These are phyloP conservation scores for Podospora pseudoanserina DNA, from an alignment of 495 filamentous ascomycete species.

Conservation along the genomic window DNA sequence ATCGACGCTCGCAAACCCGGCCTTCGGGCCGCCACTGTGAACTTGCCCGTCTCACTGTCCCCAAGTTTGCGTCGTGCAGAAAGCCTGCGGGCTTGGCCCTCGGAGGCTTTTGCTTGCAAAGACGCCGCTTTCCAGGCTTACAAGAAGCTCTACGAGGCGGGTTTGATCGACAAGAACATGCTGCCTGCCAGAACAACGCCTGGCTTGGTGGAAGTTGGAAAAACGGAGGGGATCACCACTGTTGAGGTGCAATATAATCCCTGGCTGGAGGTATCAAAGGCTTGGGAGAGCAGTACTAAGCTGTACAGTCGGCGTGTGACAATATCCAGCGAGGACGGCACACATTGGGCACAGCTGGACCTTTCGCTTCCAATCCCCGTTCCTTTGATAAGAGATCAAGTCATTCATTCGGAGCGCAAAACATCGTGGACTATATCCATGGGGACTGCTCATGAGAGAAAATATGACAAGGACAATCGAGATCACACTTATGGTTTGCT, in stretches of 20 bases:
- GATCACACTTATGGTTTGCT: conserved; percentile 49
- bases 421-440: conserved; percentile 42
- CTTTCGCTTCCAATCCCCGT: conserved; percentile 45
- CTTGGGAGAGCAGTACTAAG: conserved; percentile 41
- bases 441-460: conserved; percentile 1
- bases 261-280: conserved; percentile 58
- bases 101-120: conserved; percentile 70
- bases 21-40: conserved; percentile 55
- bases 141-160: conserved; percentile 60
- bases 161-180: conserved; percentile 74
- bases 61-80: conserved; percentile 53
- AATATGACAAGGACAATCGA: conserved; percentile 21
- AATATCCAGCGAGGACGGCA: conserved; percentile 31
- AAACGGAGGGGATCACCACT: conserved; percentile 44
- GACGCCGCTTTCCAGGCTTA: conserved; percentile 88
- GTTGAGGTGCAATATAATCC: conserved; percentile 61
- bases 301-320: conserved; percentile 32
- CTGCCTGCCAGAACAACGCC: conserved; percentile 54
- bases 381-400: conserved; percentile 41
- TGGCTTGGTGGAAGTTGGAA: conserved; percentile 39
- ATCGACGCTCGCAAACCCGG: conserved; percentile 8
- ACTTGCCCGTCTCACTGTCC: conserved; percentile 69
- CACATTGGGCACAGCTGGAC: conserved; percentile 38
- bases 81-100: conserved; percentile 58
- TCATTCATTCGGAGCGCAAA: conserved; percentile 48